Conservation (phyloP, 805 yeast species). For the Sugiyamaella marilandica region DNA sequence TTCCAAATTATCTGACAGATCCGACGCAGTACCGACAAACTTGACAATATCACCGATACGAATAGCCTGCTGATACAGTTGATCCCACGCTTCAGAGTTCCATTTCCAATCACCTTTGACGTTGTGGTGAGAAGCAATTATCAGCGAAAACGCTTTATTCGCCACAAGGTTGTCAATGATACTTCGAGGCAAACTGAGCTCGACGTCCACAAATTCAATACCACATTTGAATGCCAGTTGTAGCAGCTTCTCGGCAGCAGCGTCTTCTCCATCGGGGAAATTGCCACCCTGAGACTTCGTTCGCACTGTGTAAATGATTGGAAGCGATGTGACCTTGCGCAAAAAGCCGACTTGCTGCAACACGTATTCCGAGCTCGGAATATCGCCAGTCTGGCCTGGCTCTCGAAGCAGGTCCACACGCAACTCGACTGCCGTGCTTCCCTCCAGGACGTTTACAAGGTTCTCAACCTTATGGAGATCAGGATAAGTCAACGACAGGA, state of each 20-base stretch:
- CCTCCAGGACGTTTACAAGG: conserved; percentile 54
- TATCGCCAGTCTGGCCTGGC: conserved; percentile 27
- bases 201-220: conserved; percentile 75
- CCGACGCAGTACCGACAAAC: conserved; percentile 72
- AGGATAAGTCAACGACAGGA: conserved; percentile 66
- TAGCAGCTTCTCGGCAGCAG: conserved; percentile 47
- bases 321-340: conserved; percentile 60
- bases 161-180: conserved; percentile 49
- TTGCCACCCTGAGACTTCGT: conserved; percentile 77
- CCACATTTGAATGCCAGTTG: conserved; percentile 69
- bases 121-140: conserved; percentile 84
- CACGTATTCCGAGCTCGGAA: conserved; percentile 45
- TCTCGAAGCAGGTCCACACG: conserved; percentile 67
- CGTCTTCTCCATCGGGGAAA: conserved; percentile 57
- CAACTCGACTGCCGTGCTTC: conserved; percentile 78
- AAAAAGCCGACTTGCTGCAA: conserved; percentile 68
- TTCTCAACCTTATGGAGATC: conserved; percentile 48
- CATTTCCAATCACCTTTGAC: conserved; percentile 57
- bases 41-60: conserved; percentile 68
- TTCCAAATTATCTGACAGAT: conserved; percentile 60
- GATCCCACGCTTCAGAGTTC: conserved; percentile 70
- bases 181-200: conserved; percentile 59
- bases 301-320: conserved; percentile 77
- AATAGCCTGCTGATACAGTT: conserved; percentile 62
- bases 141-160: conserved; percentile 54